Base-by-base conservation (phyloP, 129 eudicot species). In the Arctium lappa region DNA sequence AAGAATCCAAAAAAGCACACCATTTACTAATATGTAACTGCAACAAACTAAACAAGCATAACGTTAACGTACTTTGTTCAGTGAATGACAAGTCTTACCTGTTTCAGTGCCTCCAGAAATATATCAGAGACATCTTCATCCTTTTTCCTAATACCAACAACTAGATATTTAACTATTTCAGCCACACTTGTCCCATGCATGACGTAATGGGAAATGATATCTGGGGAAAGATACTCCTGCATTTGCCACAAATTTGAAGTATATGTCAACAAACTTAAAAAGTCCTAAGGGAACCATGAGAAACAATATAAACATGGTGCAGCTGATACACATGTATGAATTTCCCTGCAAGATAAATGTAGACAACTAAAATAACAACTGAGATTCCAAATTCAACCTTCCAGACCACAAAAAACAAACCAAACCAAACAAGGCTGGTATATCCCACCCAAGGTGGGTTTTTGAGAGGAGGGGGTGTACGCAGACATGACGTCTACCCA, bases 221-320 rank as follows among this genome's bases (percentile, higher is more conserved):
- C 97, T 8, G 99, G 91, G 72, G 88, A 94, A 74, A 95, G 95
- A 84, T 85, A 87, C 42, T 90, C 98, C 97, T 95, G 97, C 87
- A 86, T 34, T 69, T 83, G 34, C 33, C 80, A 76, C 77, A 73
- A 77, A 29, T 4, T 34, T 29, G n/a, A 13, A 16, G 27, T 46
- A 27, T 27, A n/a, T 9, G 50, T 36, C 33, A 34, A 71, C 71
- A 70, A 56, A 50, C 71, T 80, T 18, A 27, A 53, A 15, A 53
- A 77, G n/a, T 76, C 77, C 65, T 73, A 40, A 63, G 72, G 5
- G 7, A 69, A 32, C 69, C 18, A 22, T 48, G 16, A 75, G 38
- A 56, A 79, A 80, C 5, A 16, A 6, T 22, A 40, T 29, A 22
- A 22, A 74, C 30, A 40, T 62, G 37, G 18, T 22, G 63, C 34